A percentile compares a stretch with the other conserved stretches of the same genome.
Evolutionary conservation across 208 protist genomes (phyloP).

Genomic region (Crithidia bombi): DNA sequence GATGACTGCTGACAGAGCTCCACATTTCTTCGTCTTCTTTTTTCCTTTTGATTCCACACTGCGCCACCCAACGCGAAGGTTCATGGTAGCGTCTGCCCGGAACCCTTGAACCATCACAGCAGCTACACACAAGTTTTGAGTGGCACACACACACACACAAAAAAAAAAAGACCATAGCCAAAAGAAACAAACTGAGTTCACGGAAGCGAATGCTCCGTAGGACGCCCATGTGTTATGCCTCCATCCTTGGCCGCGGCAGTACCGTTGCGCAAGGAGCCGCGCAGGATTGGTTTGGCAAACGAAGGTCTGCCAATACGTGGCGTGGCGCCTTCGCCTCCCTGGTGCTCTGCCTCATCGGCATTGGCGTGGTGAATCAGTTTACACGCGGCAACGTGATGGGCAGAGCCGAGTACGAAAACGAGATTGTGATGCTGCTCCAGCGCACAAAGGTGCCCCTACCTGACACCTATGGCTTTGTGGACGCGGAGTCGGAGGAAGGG

Average conservation of each 20-base stretch:
- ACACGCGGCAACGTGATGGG: conserved; percentile 73
- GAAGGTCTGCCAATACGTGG: conserved; percentile 25
- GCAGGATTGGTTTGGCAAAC: conserved; percentile 63
- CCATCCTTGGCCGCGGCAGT: conserved; percentile 21
- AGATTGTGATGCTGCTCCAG: conserved; percentile 37
- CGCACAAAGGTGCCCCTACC: conserved; percentile 30
- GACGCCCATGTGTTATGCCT: background rate
- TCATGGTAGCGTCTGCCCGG: no score
- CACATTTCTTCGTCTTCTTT: no score
- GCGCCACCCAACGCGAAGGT: no score
- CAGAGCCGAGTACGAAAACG: conserved; percentile 53
- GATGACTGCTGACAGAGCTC: no score
- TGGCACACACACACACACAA: no score
- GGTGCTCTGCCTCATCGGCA: conserved; percentile 47
- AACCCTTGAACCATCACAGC: no score
- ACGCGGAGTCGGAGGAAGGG: conserved; percentile 28
- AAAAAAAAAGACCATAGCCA: background rate
- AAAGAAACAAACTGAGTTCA: background rate
- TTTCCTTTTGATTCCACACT: no score
- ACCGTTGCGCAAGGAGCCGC: conserved; percentile 40
- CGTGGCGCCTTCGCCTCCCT: conserved; percentile 45
- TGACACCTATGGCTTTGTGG: conserved; percentile 71
- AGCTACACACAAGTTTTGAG: no score
- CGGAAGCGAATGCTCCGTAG: background rate
- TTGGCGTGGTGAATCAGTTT: conserved; percentile 71